These are phyloP conservation scores for Wickerhamiella sergipiensis DNA, from an alignment of 805 yeast species.

Conservation along the genomic window DNA sequence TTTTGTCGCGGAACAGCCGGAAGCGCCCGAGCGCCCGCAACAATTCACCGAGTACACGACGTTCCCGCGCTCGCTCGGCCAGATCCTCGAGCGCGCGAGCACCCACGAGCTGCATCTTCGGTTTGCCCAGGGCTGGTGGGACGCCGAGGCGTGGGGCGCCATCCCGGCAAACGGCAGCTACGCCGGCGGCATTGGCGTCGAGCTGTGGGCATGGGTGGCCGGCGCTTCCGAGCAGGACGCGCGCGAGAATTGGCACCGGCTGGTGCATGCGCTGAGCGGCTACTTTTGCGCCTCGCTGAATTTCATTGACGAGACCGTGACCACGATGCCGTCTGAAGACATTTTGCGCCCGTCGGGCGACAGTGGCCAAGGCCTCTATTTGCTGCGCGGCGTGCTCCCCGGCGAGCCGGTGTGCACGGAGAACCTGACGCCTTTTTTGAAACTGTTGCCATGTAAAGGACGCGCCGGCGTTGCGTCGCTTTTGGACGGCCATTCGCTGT, in stretches of 20 bases:
- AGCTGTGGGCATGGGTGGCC: conserved; percentile 75
- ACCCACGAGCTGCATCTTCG: conserved; percentile 70
- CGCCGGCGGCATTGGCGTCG: conserved; percentile 93
- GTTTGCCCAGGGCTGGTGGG: conserved; percentile 94
- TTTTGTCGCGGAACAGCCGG: conserved; percentile 29
- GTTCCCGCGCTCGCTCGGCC: conserved; percentile 74
- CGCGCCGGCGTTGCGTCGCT: conserved; percentile 76
- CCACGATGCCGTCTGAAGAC: conserved; percentile 45
- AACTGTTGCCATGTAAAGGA: conserved; percentile 82
- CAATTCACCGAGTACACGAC: conserved; percentile 19
- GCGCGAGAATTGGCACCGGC: conserved; percentile 48
- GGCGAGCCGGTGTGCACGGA: conserved; percentile 95
- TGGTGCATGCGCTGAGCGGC: conserved; percentile 72
- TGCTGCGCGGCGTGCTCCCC: conserved; percentile 74
- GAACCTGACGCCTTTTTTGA: conserved; percentile 84
- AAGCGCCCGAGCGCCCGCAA: neutral
- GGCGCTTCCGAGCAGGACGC: conserved; percentile 45
- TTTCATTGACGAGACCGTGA: conserved; percentile 65
- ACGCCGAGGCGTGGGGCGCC: conserved; percentile 72
- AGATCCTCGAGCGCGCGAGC: conserved; percentile 50
- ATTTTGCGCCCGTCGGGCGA: conserved; percentile 15
- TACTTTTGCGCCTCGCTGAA: conserved; percentile 90
- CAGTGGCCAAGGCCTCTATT: conserved; percentile 14
- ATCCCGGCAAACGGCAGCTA: conserved; percentile 56
- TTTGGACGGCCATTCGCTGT: conserved; percentile 73